Percentiles rank a stretch among this genome's conserved stretches.
phyloP scores from a whole-genome alignment of 768 basidiomycete genomes.

The Amyloporia xantha region DNA sequence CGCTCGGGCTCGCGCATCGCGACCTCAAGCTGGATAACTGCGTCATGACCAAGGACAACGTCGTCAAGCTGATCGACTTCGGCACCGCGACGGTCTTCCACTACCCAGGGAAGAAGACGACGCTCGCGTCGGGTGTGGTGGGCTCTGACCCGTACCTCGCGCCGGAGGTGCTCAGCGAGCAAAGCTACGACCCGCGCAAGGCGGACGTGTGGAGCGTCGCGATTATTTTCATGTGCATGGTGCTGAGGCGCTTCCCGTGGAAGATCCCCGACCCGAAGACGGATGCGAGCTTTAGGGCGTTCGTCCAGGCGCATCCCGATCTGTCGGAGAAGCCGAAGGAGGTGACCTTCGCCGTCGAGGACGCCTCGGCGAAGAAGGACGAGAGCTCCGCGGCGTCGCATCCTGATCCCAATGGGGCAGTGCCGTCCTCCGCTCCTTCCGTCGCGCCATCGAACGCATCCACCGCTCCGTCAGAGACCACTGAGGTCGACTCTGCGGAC shows the following conservation, averaged over 20 bases:
- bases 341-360: background rate
- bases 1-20: conserved; percentile 94
- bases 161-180: conserved; percentile 81
- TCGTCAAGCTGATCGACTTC: conserved; percentile 99
- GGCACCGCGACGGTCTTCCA: conserved; percentile 99
- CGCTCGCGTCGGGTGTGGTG: conserved; percentile 83
- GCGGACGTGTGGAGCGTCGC: conserved; percentile 98
- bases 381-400: background rate
- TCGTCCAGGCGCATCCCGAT: conserved; percentile 91
- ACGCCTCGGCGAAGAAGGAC: background rate
- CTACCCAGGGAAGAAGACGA: conserved; percentile 84
- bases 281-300: conserved; percentile 86
- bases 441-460: conserved; percentile 12
- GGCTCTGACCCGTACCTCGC: conserved; percentile 98
- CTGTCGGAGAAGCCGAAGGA: conserved; percentile 37
- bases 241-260: conserved; percentile 96
- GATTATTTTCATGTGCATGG: conserved; percentile 99
- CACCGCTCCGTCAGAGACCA: conserved; percentile 7
- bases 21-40: conserved; percentile 99
- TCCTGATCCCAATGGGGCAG: background rate
- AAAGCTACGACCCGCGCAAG: conserved; percentile 90
- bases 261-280: conserved; percentile 94
- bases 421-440: conserved; percentile 8
- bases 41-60: conserved; percentile 92
- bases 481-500: conserved; percentile 8